phyloP scores from a whole-genome alignment of 2,329 filamentous ascomycete species.

The Paecilomyces formosus region DNA sequence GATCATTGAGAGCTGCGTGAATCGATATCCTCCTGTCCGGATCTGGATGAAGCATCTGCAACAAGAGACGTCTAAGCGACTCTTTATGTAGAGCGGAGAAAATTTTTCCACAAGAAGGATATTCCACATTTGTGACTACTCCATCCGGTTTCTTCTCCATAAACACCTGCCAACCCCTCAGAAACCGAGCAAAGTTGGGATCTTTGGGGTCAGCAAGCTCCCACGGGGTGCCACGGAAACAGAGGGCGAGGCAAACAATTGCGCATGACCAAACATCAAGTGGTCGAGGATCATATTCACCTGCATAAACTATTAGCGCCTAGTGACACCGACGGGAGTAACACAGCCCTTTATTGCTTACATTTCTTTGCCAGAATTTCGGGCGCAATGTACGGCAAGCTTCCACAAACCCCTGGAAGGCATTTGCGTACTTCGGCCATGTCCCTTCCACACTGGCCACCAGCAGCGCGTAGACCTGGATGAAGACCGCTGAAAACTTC shows the following conservation, averaged over 20 bases:
- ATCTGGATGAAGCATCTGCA: conserved; percentile 77
- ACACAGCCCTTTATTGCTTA: conserved; percentile 6
- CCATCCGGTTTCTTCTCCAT: conserved; percentile 48
- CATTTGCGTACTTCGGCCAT: conserved; percentile 67
- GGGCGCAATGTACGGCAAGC: conserved; percentile 78
- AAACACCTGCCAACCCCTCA: conserved; percentile 63
- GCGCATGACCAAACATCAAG: conserved; percentile 83
- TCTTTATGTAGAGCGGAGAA: conserved; percentile 47
- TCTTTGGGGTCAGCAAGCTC: conserved; percentile 54
- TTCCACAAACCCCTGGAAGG: conserved; percentile 74
- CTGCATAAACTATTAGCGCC: conserved; percentile 17
- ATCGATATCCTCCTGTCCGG: conserved; percentile 65
- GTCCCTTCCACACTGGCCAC: conserved; percentile 64
- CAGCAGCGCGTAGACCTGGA: conserved; percentile 65
- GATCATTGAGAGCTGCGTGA: conserved; percentile 58
- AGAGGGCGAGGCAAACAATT: conserved; percentile 73
- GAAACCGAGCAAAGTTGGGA: conserved; percentile 57
- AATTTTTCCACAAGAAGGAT: conserved; percentile 58
- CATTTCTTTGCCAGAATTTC: conserved; percentile 66
- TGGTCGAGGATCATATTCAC: conserved; percentile 64
- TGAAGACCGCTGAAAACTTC: conserved; percentile 79
- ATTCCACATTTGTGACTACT: conserved; percentile 51
- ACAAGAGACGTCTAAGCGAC: conserved; percentile 58
- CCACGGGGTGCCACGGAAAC: conserved; percentile 68
- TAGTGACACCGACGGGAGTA: neutral